Evolutionary conservation across 2,329 filamentous ascomycete species (phyloP), one percentile per base, ranked within the genome.

Genomic region (Neocatenulostroma microsporum): DNA sequence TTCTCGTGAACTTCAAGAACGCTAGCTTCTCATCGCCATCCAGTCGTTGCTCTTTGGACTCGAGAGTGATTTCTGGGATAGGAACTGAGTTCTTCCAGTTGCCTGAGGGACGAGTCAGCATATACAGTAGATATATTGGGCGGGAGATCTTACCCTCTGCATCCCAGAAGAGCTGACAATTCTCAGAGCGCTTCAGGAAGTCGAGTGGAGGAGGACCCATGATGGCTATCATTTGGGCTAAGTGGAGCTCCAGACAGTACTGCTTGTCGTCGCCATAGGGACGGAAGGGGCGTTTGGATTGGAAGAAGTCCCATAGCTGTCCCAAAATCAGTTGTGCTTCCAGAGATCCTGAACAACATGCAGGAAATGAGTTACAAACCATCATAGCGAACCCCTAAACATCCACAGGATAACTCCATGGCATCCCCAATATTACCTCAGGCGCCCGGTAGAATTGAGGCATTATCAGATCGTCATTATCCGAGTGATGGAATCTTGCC

Each of bases 361-460:
- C 21, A 19, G 7, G 18, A 19, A 30, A 15, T n/a, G n/a, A n/a
- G n/a, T n/a, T n/a, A 54, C 56, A 47, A 46, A 63, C 57, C 48
- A 60, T 53, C 38, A 51, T 49, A 10, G 54, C 62, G n/a, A 63
- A 49, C 21, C 55, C 56, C 61, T 59, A 66, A 2, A 63, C 55
- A 41, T 66, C 63, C 4, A 57, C 47, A 4, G 50, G 42, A 41
- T 57, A 61, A 19, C 49, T 48, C 62, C 62, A 65, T 7, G 46
- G 37, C 12, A 55, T 52, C 7, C 51, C 50, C 5, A 65, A 45
- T 29, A 64, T 55, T 4, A 62, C 54, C 39, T 66, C 61, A 2
- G 61, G 61, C 21, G 60, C 54, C 11, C 60, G 45, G 36, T 62
- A 63, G 7, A 57, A 41, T 32, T 60, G 39, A 4, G 62, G 61